A percentile compares a stretch with the other conserved stretches of the same genome.
phyloP scores from a whole-genome alignment of 2,329 filamentous ascomycete species.

The Exophiala sp. region DNA sequence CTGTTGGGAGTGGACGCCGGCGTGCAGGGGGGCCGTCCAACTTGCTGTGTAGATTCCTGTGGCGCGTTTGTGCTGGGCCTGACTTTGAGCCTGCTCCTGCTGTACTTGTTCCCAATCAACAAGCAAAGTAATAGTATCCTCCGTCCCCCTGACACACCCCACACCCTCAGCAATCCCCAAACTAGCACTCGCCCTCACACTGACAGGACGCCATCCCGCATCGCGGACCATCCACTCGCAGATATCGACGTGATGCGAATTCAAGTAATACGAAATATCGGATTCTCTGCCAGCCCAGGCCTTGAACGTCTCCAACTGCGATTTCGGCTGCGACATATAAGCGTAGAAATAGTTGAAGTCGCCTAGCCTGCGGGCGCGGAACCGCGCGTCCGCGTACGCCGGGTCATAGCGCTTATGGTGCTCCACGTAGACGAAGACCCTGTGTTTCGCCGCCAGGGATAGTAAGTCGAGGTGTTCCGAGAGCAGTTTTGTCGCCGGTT shows the following conservation, averaged over 20 bases:
- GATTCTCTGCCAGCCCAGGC: slow-evolving; percentile 87
- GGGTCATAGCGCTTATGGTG: slow-evolving; percentile 97
- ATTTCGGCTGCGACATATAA: slow-evolving; percentile 93
- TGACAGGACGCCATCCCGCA: slow-evolving; percentile 70
- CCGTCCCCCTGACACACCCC: slow-evolving; percentile 73
- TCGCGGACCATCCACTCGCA: slow-evolving; percentile 86
- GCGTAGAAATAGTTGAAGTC: slow-evolving; percentile 99
- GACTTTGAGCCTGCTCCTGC: slow-evolving; percentile 32
- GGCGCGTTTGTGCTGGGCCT: slow-evolving; percentile 52
- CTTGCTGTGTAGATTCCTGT: slow-evolving; percentile 89
- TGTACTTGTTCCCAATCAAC: slow-evolving; percentile 65
- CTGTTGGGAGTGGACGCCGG: slow-evolving; percentile 93
- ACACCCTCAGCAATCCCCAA: slow-evolving; percentile 71
- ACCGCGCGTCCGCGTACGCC: slow-evolving; percentile 72
- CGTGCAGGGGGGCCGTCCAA: slow-evolving; percentile 88
- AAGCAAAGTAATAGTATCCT: slow-evolving; percentile 87
- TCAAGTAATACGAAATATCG: slow-evolving; percentile 94
- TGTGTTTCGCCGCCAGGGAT: slow-evolving; percentile 62
- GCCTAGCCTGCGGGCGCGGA: slow-evolving; percentile 66
- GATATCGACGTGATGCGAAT: slow-evolving; percentile 89
- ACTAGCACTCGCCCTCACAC: slow-evolving; percentile 70
- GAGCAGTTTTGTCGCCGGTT: slow-evolving; percentile 82
- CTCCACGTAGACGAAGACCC: slow-evolving; percentile 87
- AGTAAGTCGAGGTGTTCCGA: slow-evolving; percentile 72
- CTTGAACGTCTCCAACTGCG: slow-evolving; percentile 87